Evolutionary conservation across 768 basidiomycete genomes (phyloP).

Genomic region (Pleurotus ostreatus): DNA sequence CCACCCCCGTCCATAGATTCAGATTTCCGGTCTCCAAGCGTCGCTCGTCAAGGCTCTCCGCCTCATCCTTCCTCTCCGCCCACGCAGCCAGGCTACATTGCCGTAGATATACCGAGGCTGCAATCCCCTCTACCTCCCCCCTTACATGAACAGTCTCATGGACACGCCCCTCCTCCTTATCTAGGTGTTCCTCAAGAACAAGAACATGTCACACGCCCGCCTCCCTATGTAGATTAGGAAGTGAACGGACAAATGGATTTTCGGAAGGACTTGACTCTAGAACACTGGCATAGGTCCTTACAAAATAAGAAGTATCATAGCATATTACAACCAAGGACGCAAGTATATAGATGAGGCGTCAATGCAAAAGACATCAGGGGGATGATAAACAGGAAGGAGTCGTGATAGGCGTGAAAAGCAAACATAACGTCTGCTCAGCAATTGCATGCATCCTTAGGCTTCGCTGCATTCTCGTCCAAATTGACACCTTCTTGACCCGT

Average conservation of each 20-base stretch:
- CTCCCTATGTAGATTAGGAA: conserved; percentile 57
- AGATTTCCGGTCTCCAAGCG: conserved; percentile 55
- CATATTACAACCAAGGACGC: conserved; percentile 14
- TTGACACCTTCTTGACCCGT: conserved; percentile 58
- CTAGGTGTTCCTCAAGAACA: conserved; percentile 47
- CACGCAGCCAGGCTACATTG: conserved; percentile 22
- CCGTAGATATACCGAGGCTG: conserved; percentile 24
- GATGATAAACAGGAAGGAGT: conserved; percentile 14
- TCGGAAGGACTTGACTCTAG: no score
- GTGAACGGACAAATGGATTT: no score
- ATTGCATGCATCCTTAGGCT: conserved; percentile 76
- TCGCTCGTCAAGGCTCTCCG: conserved; percentile 28
- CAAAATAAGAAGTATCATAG: conserved; percentile 9
- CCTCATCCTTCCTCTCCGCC: conserved; percentile 28
- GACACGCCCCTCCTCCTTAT: conserved; percentile 78
- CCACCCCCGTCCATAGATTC: conserved; percentile 88
- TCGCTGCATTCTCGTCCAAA: conserved; percentile 61
- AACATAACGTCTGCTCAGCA: conserved; percentile 50
- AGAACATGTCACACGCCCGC: conserved; percentile 53
- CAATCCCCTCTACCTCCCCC: conserved; percentile 27
- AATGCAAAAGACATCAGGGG: conserved; percentile 8
- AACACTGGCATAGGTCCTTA: neutral
- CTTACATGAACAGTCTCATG: conserved; percentile 35
- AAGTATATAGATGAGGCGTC: conserved; percentile 4
- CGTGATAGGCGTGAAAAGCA: conserved; percentile 9